A percentile compares a stretch with the other conserved stretches of the same genome.
Evolutionary conservation across 306 rosid species (phyloP).

Genomic region (Fagus sylvatica): DNA sequence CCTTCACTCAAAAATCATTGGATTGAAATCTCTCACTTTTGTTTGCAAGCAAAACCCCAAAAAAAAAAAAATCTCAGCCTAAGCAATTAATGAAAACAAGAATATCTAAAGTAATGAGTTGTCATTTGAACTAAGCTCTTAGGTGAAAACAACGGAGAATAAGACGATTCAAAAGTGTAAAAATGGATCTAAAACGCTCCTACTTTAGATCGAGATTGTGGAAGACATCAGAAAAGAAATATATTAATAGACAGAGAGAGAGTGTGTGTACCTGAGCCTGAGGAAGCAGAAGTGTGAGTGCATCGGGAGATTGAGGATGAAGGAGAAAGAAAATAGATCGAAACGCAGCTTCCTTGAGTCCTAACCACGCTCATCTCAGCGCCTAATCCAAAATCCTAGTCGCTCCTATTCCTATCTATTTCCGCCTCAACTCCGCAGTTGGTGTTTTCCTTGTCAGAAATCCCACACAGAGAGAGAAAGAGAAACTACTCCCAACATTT

Average conservation of each 20-base stretch:
- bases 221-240: not conserved
- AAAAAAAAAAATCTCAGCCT: too few relatives aligned
- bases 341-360: slow-evolving; percentile 19
- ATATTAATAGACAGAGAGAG: not conserved
- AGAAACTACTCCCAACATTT: too few relatives aligned
- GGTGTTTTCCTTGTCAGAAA: too few relatives aligned
- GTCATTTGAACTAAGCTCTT: too few relatives aligned
- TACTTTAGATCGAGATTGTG: not conserved
- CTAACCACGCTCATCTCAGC: slow-evolving; percentile 40
- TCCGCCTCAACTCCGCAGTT: not conserved
- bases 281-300: slow-evolving; percentile 28
- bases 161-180: not conserved
- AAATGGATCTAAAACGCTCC: slow-evolving; percentile 12
- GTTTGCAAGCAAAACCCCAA: not conserved
- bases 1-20: too few relatives aligned
- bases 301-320: slow-evolving; percentile 38
- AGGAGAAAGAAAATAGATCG: slow-evolving; percentile 32
- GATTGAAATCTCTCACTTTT: too few relatives aligned
- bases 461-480: too few relatives aligned
- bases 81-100: too few relatives aligned
- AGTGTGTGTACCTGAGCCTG: slow-evolving; percentile 53
- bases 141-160: not conserved
- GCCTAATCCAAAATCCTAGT: not conserved
- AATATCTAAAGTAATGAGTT: too few relatives aligned
- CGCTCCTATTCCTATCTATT: not conserved